phyloP scores from a whole-genome alignment of 1,284 basidiomycete genomes.

The Tremellales sp. region DNA sequence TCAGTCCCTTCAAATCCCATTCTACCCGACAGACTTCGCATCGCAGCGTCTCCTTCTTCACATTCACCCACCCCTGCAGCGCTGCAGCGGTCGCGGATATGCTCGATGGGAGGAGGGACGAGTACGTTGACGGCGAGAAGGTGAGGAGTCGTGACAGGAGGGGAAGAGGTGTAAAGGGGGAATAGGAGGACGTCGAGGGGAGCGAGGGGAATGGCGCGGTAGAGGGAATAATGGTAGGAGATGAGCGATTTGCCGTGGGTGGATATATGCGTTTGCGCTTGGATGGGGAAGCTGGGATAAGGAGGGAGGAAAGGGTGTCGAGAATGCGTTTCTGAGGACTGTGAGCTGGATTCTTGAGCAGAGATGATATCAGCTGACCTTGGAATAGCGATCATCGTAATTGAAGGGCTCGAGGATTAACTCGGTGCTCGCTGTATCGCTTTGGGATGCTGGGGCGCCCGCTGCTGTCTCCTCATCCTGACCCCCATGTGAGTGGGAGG shows the following conservation, averaged over 20 bases:
- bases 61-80: constrained; percentile 30
- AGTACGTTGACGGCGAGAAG: constrained; percentile 19
- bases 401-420: too few species aligned
- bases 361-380: too few species aligned
- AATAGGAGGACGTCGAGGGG: constrained; percentile 17
- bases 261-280: constrained; percentile 19
- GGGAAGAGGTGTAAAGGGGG: constrained; percentile 34
- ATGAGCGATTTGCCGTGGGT: neutral
- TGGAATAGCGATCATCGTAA: too few species aligned
- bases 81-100: constrained; percentile 22
- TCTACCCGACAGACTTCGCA: constrained; percentile 21
- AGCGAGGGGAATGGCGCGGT: constrained; percentile 22
- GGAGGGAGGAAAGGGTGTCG: constrained; percentile 17
- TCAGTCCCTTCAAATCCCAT: constrained; percentile 15
- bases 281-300: constrained; percentile 2
- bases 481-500: too few species aligned
- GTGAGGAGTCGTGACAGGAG: constrained; percentile 35
- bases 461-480: too few species aligned
- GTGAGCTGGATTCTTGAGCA: too few species aligned
- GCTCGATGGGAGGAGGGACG: constrained; percentile 8
- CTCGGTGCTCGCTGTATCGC: too few species aligned
- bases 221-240: constrained; percentile 17
- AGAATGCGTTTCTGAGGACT: constrained; percentile 21
- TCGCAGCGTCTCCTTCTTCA: constrained; percentile 13
- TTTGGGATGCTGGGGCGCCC: too few species aligned